A percentile compares a stretch with the other conserved stretches of the same genome.
Evolutionary conservation across 1,284 basidiomycete species (phyloP).

Genomic region (Pascua sp.): DNA sequence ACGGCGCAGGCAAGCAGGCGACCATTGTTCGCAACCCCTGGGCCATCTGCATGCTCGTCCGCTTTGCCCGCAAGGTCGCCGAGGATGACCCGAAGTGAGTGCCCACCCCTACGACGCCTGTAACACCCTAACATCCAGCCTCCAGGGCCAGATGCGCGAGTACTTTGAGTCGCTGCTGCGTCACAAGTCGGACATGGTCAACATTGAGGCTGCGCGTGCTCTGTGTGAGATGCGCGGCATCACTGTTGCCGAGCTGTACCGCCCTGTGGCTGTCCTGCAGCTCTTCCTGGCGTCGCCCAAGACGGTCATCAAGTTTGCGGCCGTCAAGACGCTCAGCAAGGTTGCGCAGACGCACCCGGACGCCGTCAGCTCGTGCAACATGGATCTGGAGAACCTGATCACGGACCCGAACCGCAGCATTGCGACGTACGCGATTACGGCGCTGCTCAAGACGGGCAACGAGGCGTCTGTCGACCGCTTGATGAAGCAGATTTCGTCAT

Average conservation of each 20-base stretch:
- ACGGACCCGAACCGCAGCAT: conserved; percentile 94
- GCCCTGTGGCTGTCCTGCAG: conserved; percentile 86
- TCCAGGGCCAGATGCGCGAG: conserved; percentile 89
- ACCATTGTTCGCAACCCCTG: conserved; percentile 88
- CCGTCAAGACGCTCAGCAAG: conserved; percentile 88
- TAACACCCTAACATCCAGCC: conserved; percentile 18
- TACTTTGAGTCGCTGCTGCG: conserved; percentile 91
- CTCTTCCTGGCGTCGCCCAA: conserved; percentile 92
- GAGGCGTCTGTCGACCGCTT: conserved; percentile 97
- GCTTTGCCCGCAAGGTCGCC: conserved; percentile 95
- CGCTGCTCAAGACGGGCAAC: conserved; percentile 98
- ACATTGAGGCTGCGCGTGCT: conserved; percentile 94
- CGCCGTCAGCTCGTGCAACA: conserved; percentile 88
- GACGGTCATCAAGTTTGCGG: conserved; percentile 92
- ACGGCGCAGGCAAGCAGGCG: conserved; percentile 73
- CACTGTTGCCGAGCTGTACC: conserved; percentile 69
- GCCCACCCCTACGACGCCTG: conserved; percentile 51
- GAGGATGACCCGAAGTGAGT: conserved; percentile 93
- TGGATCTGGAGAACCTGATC: conserved; percentile 96
- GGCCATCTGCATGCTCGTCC: conserved; percentile 98
- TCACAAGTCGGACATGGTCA: conserved; percentile 99
- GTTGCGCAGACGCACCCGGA: conserved; percentile 78
- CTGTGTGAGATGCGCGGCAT: conserved; percentile 95
- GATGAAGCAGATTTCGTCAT: conserved; percentile 98
- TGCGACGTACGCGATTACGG: conserved; percentile 98